These are phyloP conservation scores for Russula ochroleuca DNA, from an alignment of 768 basidiomycete species.

Conservation along the genomic window DNA sequence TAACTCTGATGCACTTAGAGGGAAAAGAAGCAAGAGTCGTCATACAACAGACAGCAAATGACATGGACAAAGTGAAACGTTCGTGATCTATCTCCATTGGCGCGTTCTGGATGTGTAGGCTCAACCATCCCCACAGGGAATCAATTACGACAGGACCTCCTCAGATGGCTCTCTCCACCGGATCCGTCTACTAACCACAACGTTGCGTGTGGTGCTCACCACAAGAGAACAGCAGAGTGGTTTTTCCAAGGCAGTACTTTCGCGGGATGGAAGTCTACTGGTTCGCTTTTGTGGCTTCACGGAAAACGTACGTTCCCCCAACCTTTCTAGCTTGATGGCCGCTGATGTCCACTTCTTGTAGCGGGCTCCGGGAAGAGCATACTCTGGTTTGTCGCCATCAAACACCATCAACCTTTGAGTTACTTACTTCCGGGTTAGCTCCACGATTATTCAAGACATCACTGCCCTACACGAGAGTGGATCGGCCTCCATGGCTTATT, in stretches of 20 bases:
- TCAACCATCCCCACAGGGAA: neutral
- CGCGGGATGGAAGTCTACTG: no score
- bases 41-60: no score
- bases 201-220: no score
- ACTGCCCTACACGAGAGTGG: neutral
- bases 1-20: neutral
- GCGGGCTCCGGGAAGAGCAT: no score
- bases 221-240: no score
- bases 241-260: no score
- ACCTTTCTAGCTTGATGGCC: no score
- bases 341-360: no score
- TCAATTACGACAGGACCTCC: neutral
- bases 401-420: no score
- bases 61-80: neutral
- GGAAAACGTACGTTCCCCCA: no score
- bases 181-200: neutral
- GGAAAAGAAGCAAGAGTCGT: neutral
- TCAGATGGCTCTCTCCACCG: neutral
- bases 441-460: slow-evolving; percentile 5
- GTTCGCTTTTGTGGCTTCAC: no score
- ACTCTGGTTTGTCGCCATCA: slow-evolving; percentile 12
- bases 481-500: slow-evolving; percentile 1
- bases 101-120: no score
- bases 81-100: neutral
- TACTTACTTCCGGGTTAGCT: neutral